Conservation (phyloP, 768 basidiomycete genomes). For the Xerocomellus dryophilus region DNA sequence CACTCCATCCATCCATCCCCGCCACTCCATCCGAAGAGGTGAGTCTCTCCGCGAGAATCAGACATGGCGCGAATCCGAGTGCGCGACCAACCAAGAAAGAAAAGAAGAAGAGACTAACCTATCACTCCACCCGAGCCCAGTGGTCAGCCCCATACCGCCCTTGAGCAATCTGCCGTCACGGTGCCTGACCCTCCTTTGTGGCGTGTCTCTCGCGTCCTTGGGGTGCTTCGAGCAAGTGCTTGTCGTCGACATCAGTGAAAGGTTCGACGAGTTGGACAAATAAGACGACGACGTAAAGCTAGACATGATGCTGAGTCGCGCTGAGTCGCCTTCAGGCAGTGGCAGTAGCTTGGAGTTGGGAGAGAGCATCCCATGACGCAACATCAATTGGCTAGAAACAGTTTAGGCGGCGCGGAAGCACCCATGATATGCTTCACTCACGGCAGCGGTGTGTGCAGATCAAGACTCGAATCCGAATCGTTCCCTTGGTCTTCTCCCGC, state of each 20-base stretch:
- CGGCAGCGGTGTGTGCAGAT: conserved; percentile 69
- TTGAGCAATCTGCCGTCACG: conserved; percentile 55
- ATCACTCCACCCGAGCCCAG: conserved; percentile 73
- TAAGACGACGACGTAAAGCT: conserved; percentile 23
- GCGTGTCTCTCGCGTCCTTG: conserved; percentile 59
- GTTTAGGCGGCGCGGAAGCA: not conserved
- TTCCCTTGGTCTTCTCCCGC: conserved; percentile 33
- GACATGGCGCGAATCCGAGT: not conserved
- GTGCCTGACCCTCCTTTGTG: conserved; percentile 53
- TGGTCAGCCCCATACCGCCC: conserved; percentile 68
- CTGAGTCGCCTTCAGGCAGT: conserved; percentile 4
- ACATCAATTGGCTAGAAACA: conserved; percentile 54
- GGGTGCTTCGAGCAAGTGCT: conserved; percentile 28
- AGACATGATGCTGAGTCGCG: conserved; percentile 28
- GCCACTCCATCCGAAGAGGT: not conserved
- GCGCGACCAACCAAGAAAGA: not conserved
- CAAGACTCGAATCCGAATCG: conserved; percentile 63
- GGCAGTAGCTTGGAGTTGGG: conserved; percentile 62
- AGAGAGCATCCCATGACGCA: conserved; percentile 63
- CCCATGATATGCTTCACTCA: conserved; percentile 36
- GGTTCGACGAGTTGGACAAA: conserved; percentile 26
- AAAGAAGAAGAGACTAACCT: conserved; percentile 44
- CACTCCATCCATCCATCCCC: not conserved
- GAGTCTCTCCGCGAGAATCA: conserved; percentile 2
- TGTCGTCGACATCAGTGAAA: conserved; percentile 23